Evolutionary conservation across 176 grass and related monocot species (phyloP).

Genomic region (Echinochloa phyllopogon): DNA sequence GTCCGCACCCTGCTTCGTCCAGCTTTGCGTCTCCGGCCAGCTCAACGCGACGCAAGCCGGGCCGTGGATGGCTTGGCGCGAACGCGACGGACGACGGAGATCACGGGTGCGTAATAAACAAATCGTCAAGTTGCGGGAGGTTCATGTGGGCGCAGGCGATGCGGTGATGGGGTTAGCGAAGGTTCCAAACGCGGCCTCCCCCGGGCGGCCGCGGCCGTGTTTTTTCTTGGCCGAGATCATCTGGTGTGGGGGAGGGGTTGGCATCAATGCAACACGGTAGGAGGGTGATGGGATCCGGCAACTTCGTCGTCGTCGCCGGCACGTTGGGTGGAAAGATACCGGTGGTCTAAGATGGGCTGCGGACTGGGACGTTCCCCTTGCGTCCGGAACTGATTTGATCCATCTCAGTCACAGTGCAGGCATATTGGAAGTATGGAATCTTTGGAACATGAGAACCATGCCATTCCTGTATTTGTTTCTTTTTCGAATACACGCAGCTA

Average conservation of each 20-base stretch:
- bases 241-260: conserved; percentile 31
- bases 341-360: conserved; percentile 24
- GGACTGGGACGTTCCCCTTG: not conserved
- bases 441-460: not conserved
- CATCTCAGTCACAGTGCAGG: not conserved
- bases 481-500: too few species aligned
- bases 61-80: not conserved
- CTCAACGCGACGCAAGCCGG: not conserved
- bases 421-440: not conserved
- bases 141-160: conserved; percentile 37
- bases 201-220: conserved; percentile 29
- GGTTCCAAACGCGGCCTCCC: conserved; percentile 46
- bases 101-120: conserved; percentile 20
- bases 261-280: not conserved
- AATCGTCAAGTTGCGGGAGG: conserved; percentile 40
- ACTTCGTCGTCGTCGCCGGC: conserved; percentile 15
- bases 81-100: not conserved
- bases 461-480: not conserved
- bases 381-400: not conserved
- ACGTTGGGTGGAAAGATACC: conserved; percentile 41
- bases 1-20: not conserved
- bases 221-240: conserved; percentile 26
- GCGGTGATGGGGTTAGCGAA: conserved; percentile 6
- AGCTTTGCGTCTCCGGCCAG: not conserved
- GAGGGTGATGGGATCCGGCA: not conserved